These are phyloP conservation scores for Saccharomycopsis synnaedendra DNA, from an alignment of 805 yeast species.

Conservation along the genomic window DNA sequence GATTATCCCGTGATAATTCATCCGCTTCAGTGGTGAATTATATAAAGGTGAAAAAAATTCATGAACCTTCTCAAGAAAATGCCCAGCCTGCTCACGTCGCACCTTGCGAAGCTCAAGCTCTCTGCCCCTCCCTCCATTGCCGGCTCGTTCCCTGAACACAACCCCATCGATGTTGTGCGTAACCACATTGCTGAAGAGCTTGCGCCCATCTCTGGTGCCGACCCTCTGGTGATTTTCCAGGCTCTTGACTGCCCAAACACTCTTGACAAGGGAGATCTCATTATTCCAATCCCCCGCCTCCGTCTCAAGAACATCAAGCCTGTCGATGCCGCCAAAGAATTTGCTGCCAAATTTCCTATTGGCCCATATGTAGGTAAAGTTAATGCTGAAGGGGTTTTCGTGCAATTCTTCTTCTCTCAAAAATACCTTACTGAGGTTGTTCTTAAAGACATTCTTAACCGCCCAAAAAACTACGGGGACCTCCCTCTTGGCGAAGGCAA, in stretches of 20 bases:
- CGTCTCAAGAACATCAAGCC: constrained; percentile 76
- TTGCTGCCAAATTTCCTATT: constrained; percentile 69
- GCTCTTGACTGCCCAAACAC: constrained; percentile 83
- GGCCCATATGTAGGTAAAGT: constrained; percentile 62
- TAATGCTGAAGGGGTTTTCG: constrained; percentile 77
- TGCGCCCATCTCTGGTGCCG: constrained; percentile 62
- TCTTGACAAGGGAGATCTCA: constrained; percentile 83
- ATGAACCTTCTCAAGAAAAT: constrained; percentile 6
- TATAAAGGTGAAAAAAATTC: neutral
- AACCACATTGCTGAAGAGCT: constrained; percentile 79
- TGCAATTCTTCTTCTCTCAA: constrained; percentile 78
- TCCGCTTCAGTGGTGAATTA: neutral
- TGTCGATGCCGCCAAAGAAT: constrained; percentile 58
- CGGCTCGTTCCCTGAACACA: constrained; percentile 65
- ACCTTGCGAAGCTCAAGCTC: constrained; percentile 23
- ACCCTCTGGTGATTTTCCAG: constrained; percentile 56
- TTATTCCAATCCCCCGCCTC: constrained; percentile 88
- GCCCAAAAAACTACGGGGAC: constrained; percentile 55
- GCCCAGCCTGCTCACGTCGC: constrained; percentile 14
- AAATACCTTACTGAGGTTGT: constrained; percentile 56
- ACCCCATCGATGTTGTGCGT: constrained; percentile 81
- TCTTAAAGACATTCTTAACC: constrained; percentile 53
- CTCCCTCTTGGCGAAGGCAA: constrained; percentile 64
- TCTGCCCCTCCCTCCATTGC: constrained; percentile 22
- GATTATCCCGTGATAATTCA: no score